A percentile compares a stretch with the other conserved stretches of the same genome.
phyloP scores from a whole-genome alignment of 805 yeast genomes.

The Candida golubevii region DNA sequence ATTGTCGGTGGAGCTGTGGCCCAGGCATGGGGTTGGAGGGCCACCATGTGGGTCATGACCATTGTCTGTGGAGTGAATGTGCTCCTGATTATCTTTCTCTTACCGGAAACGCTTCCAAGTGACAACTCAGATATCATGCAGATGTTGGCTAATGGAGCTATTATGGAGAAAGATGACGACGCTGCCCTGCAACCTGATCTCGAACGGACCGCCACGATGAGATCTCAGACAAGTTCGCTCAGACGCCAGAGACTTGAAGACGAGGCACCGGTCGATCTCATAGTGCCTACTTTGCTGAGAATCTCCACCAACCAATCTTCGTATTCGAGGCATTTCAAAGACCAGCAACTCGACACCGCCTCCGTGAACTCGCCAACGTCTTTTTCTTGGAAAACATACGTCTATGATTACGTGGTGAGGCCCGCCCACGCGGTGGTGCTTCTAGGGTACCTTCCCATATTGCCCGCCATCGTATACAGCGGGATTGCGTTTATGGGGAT shows the following conservation, averaged over 20 bases:
- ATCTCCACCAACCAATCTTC: slow-evolving; percentile 30
- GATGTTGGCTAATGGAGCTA: slow-evolving; percentile 1
- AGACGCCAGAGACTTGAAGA: slow-evolving; percentile 15
- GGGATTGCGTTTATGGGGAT: slow-evolving; percentile 65
- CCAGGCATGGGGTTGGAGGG: slow-evolving; percentile 77
- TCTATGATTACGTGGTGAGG: slow-evolving; percentile 46
- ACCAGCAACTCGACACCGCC: slow-evolving; percentile 10
- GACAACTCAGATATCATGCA: slow-evolving; percentile 49
- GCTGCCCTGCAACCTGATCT: slow-evolving; percentile 18
- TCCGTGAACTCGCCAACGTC: background rate
- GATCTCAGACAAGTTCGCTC: slow-evolving; percentile 19
- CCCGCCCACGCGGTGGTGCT: slow-evolving; percentile 63
- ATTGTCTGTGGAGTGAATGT: slow-evolving; percentile 56
- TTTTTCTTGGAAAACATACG: background rate
- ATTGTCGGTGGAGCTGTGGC: slow-evolving; percentile 73
- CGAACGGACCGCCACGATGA: slow-evolving; percentile 29
- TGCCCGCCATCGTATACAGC: slow-evolving; percentile 58
- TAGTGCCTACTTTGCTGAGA: slow-evolving; percentile 36
- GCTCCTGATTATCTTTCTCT: slow-evolving; percentile 45
- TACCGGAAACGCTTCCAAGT: slow-evolving; percentile 78
- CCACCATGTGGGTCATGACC: slow-evolving; percentile 81
- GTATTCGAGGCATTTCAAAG: slow-evolving; percentile 26
- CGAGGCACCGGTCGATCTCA: slow-evolving; percentile 35
- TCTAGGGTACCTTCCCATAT: slow-evolving; percentile 69
- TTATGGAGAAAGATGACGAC: slow-evolving; percentile 1